Evolutionary conservation across 2,329 filamentous ascomycete species (phyloP).

Genomic region (Pestalotiopsis fici): DNA sequence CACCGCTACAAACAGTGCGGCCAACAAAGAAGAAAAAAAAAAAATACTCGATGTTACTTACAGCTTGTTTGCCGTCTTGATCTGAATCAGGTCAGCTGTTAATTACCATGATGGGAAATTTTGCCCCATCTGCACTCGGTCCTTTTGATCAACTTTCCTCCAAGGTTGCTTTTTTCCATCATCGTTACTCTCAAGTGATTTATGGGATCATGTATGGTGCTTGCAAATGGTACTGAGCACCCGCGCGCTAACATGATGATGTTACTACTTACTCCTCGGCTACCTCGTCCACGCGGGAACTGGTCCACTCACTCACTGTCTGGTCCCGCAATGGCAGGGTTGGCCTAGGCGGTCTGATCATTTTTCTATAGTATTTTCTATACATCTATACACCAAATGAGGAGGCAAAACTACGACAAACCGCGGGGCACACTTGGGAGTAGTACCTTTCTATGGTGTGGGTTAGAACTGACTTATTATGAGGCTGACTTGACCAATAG

Average conservation of each 20-base stretch:
- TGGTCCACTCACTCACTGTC: no score
- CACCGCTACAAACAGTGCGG: background rate
- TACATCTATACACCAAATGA: no score
- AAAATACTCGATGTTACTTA: background rate
- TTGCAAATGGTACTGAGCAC: no score
- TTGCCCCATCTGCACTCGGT: background rate
- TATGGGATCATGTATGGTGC: background rate
- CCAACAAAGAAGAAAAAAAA: background rate
- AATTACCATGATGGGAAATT: background rate
- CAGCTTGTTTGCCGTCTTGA: background rate
- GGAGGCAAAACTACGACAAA: no score
- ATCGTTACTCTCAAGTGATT: background rate
- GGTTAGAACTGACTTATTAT: conserved; percentile 8
- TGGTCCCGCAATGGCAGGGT: no score
- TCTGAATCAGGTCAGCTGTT: background rate
- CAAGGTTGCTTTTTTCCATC: background rate
- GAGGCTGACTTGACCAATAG: conserved; percentile 10
- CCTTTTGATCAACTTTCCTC: background rate
- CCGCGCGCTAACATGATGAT: no score
- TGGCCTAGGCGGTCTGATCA: no score
- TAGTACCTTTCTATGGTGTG: no score
- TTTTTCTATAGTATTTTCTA: no score
- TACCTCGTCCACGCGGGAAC: no score
- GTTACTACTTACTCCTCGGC: no score
- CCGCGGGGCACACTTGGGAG: no score